Conservation (phyloP, 805 yeast species). For the Candida ortonii region DNA sequence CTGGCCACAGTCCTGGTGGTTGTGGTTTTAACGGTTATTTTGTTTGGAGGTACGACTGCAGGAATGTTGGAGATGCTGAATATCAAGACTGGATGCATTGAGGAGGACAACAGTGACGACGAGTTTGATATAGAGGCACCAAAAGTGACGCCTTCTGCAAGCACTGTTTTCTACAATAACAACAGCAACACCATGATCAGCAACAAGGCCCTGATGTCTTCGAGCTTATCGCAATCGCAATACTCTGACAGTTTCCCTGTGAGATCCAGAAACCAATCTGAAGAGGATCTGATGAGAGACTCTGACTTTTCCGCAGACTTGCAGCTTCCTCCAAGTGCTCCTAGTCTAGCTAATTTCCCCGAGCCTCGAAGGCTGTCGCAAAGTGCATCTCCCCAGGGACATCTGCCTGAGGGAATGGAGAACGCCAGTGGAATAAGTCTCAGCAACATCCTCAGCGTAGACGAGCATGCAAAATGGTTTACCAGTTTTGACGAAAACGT, state of each 20-base stretch:
- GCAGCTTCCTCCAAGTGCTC: constrained; percentile 33
- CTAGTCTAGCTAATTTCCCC: constrained; percentile 23
- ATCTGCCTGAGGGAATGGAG: constrained; percentile 3
- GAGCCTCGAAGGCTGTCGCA: constrained; percentile 10
- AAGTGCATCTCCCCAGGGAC: constrained; percentile 9
- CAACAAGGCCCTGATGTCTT: constrained; percentile 19
- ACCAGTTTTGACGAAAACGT: constrained; percentile 91
- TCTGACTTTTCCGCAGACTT: constrained; percentile 34
- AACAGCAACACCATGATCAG: constrained; percentile 14
- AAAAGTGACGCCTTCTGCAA: constrained; percentile 21
- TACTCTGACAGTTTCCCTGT: constrained; percentile 23
- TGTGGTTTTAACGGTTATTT: constrained; percentile 91
- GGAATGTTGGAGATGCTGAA: constrained; percentile 95
- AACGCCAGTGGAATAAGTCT: constrained; percentile 22
- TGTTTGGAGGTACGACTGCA: constrained; percentile 98
- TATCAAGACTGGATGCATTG: constrained; percentile 86
- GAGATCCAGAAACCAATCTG: constrained; percentile 26
- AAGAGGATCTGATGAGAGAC: constrained; percentile 30
- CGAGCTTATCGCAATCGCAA: constrained; percentile 17
- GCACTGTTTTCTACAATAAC: constrained; percentile 11
- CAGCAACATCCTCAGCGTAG: constrained; percentile 38
- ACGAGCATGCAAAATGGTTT: constrained; percentile 88
- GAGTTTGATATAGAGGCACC: constrained; percentile 92
- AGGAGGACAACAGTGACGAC: constrained; percentile 82
- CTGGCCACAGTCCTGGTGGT: constrained; percentile 95